phyloP scores from a whole-genome alignment of 2,329 filamentous ascomycete genomes.

The Sarocladium oryzae region DNA sequence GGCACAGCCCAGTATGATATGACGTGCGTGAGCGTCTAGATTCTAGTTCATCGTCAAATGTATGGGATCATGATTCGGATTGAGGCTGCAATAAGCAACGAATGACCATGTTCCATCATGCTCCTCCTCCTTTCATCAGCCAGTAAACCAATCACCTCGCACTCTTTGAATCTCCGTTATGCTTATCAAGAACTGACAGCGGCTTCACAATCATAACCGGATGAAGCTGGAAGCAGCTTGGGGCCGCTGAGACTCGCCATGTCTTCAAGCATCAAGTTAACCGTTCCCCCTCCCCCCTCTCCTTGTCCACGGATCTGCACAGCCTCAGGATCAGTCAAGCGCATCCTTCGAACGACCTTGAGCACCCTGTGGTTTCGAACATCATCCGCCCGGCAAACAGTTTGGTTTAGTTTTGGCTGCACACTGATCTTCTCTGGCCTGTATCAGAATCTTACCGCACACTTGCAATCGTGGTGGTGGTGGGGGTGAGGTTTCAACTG shows the following conservation, averaged over 20 bases:
- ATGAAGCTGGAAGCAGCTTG: not conserved
- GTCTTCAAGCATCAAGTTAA: not conserved
- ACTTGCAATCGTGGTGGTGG: no score
- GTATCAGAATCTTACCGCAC: not conserved
- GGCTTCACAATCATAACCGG: not conserved
- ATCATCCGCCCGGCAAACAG: not conserved
- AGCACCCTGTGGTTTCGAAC: conserved; percentile 3
- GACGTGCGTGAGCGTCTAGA: no score
- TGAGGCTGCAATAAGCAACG: conserved; percentile 1
- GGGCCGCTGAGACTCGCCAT: conserved; percentile 9
- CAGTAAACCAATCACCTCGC: not conserved
- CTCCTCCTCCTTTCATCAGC: not conserved
- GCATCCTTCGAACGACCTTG: not conserved
- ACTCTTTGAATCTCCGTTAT: no score
- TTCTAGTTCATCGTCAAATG: no score
- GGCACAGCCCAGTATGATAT: no score
- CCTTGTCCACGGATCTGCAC: conserved; percentile 7
- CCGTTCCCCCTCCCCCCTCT: no score
- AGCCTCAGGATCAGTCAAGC: not conserved
- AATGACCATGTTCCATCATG: not conserved
- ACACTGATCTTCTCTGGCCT: not conserved
- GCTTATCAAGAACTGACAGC: not conserved
- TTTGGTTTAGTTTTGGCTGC: conserved; percentile 8
- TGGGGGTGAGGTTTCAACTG: not conserved
- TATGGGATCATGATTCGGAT: not conserved